phyloP scores from a whole-genome alignment of 306 rosid species.

The Cucurbita moschata region DNA sequence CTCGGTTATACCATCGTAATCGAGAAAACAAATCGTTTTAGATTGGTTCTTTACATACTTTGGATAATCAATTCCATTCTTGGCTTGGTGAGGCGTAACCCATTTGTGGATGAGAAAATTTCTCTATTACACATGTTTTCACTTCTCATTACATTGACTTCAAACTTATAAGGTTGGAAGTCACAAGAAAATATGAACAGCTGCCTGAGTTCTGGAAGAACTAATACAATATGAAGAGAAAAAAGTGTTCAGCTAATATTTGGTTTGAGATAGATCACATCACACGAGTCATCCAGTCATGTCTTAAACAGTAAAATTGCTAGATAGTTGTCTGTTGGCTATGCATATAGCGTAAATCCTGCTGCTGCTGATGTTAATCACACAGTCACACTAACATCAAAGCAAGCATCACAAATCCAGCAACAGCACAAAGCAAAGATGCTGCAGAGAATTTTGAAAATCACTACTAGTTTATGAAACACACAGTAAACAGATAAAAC shows the following conservation, averaged over 20 bases:
- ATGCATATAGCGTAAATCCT: not conserved
- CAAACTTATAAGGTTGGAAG: not conserved
- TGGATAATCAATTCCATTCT: not conserved
- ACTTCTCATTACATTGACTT: not conserved
- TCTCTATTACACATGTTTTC: not conserved
- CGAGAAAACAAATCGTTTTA: not conserved
- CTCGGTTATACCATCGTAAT: not conserved
- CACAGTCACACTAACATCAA: conserved; percentile 1
- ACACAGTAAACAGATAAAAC: not conserved
- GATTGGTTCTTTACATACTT: not conserved
- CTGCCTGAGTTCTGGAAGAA: not conserved
- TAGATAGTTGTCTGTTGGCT: not conserved
- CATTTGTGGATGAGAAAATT: not conserved
- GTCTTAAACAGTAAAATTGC: not conserved
- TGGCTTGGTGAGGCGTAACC: not conserved
- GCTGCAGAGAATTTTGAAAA: conserved; percentile 10
- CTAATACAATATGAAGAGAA: not conserved
- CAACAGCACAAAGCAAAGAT: conserved; percentile 23
- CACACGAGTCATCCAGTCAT: not conserved
- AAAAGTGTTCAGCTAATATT: not conserved
- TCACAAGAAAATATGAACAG: not conserved
- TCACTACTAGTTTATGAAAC: not conserved
- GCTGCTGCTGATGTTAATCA: conserved; percentile 1
- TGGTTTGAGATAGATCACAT: not conserved
- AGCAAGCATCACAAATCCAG: conserved; percentile 24